phyloP scores from a whole-genome alignment of 139 green algal genomes.

The Micractinium conductrix region DNA sequence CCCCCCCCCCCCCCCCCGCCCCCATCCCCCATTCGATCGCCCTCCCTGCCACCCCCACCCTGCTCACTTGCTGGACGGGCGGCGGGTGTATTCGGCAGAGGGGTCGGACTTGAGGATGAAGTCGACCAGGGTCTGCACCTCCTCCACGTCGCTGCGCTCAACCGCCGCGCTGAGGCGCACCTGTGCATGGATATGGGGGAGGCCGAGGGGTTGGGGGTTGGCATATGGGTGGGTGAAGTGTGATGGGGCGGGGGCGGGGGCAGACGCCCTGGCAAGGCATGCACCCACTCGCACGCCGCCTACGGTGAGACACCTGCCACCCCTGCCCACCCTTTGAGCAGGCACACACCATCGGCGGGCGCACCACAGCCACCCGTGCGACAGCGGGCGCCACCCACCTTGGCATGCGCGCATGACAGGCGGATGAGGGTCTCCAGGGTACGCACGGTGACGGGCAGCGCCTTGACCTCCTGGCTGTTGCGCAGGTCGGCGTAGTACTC shows the following conservation, averaged over 20 bases:
- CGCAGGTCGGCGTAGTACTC: constrained; percentile 89
- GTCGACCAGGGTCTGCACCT: constrained; percentile 44
- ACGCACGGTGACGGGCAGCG: constrained; percentile 69
- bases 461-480: constrained; percentile 44
- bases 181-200: not conserved
- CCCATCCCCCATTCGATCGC: not conserved
- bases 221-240: not conserved
- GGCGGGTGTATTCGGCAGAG: constrained; percentile 20
- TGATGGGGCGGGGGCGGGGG: not conserved
- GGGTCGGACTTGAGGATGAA: constrained; percentile 52
- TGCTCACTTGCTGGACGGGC: not conserved
- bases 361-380: too few relatives aligned
- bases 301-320: too few relatives aligned
- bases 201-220: too few relatives aligned
- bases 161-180: constrained; percentile 47
- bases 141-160: constrained; percentile 46
- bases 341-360: too few relatives aligned
- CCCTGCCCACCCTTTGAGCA: too few relatives aligned
- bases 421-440: constrained; percentile 97
- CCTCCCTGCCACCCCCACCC: not conserved
- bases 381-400: constrained; percentile 54
- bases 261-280: too few relatives aligned
- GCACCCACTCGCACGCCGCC: too few relatives aligned
- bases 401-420: constrained; percentile 93
- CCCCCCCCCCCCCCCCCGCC: not conserved